These are phyloP conservation scores for Termitomyces sp. DNA, from an alignment of 768 basidiomycete genomes.

Conservation along the genomic window DNA sequence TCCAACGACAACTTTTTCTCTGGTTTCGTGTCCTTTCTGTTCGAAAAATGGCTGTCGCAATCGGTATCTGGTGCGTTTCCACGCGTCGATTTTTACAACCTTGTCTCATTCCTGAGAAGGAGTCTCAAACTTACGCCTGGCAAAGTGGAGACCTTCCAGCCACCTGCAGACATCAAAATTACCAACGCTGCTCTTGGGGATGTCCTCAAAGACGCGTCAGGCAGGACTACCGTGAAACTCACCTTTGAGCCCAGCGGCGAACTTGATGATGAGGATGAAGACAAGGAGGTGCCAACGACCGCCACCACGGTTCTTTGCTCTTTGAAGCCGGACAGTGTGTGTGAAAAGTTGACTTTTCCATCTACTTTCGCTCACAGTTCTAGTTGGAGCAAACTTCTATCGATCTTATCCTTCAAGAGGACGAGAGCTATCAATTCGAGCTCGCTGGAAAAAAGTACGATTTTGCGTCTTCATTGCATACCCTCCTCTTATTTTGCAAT, in stretches of 20 bases:
- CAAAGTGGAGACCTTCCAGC: constrained; percentile 47
- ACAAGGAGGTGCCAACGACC: constrained; percentile 25
- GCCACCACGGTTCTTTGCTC: constrained; percentile 65
- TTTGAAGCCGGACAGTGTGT: constrained; percentile 76
- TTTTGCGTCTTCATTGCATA: not conserved
- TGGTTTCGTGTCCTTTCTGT: not conserved
- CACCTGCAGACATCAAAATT: constrained; percentile 67
- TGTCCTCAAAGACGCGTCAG: constrained; percentile 52
- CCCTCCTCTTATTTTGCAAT: not conserved
- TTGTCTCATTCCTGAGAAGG: constrained; percentile 33
- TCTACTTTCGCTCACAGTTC: not conserved
- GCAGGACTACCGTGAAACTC: constrained; percentile 65
- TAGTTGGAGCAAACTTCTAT: constrained; percentile 75
- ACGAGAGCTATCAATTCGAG: constrained; percentile 62
- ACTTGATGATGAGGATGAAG: constrained; percentile 37
- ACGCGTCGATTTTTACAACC: constrained; percentile 17
- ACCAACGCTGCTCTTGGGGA: constrained; percentile 82
- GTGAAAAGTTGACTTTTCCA: constrained; percentile 7
- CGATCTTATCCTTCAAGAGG: constrained; percentile 65
- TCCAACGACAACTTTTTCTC: constrained; percentile 10
- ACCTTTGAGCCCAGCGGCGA: constrained; percentile 37
- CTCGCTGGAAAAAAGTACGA: constrained; percentile 77
- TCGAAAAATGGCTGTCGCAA: constrained; percentile 47
- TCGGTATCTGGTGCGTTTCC: constrained; percentile 59
- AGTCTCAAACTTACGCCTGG: constrained; percentile 55